phyloP scores from a whole-genome alignment of 179 eudicot genomes.

The Corrigiola litoralis region DNA sequence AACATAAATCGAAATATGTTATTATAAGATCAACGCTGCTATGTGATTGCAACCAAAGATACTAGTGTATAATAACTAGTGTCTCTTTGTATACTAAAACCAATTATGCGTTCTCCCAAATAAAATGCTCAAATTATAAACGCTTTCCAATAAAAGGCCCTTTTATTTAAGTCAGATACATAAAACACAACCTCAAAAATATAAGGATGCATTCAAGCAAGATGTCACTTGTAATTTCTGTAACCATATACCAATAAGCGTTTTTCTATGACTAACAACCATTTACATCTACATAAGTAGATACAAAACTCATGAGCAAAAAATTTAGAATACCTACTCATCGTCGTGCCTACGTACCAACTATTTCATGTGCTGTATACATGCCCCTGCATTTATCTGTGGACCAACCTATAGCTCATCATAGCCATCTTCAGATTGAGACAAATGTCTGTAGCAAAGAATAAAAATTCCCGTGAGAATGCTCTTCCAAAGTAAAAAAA shows the following conservation, averaged over 20 bases:
- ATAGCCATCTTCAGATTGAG: constrained; percentile 13
- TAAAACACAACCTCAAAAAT: no score
- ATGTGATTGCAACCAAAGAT: no score
- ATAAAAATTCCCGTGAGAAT: constrained; percentile 22
- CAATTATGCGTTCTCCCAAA: no score
- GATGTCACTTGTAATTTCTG: background rate
- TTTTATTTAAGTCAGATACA: no score
- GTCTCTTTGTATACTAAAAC: no score
- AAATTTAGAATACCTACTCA: background rate
- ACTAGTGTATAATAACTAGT: no score
- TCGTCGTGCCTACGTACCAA: background rate
- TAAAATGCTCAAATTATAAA: no score
- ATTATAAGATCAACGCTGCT: no score
- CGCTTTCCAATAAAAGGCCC: no score
- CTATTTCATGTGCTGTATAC: background rate
- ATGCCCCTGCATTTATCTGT: constrained; percentile 11
- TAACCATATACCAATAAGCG: background rate
- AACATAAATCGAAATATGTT: no score
- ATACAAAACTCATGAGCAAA: background rate
- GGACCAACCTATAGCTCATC: constrained; percentile 22
- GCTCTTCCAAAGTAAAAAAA: constrained; percentile 23
- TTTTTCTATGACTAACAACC: background rate
- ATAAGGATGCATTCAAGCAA: background rate
- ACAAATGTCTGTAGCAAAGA: constrained; percentile 30
- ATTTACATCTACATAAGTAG: background rate